Conservation (phyloP, 164 flowering plant genomes). For the Amborella trichopoda region DNA sequence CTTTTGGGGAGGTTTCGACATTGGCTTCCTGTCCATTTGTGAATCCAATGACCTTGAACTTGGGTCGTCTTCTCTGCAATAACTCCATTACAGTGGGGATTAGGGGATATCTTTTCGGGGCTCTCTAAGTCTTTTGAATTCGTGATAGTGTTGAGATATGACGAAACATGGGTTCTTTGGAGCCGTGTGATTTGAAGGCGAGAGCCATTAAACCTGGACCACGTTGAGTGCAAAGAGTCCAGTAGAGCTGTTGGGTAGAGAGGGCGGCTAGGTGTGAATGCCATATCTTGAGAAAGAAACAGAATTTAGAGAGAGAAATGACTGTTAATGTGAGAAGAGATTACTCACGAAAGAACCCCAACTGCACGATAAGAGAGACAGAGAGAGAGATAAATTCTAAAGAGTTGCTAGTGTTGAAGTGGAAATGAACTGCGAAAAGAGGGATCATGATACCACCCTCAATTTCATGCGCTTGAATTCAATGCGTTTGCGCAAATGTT, state of each 20-base stretch:
- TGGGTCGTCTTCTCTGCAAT: not conserved
- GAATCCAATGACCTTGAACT: slow-evolving; percentile 31
- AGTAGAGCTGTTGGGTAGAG: not conserved
- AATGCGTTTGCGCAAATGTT: too few species aligned
- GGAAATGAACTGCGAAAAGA: too few species aligned
- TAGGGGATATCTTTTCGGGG: not conserved
- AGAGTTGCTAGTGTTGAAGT: too few species aligned
- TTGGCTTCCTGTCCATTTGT: slow-evolving; percentile 46
- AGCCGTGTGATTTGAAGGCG: not conserved
- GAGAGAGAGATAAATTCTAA: too few species aligned
- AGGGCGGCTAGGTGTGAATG: not conserved
- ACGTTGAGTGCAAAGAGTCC: too few species aligned
- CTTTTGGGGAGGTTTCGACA: slow-evolving; percentile 23
- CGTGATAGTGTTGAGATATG: not conserved
- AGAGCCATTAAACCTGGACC: too few species aligned
- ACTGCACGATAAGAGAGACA: too few species aligned
- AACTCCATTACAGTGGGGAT: not conserved
- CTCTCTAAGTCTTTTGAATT: not conserved
- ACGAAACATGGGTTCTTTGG: not conserved
- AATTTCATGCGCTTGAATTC: too few species aligned
- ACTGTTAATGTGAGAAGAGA: too few species aligned
- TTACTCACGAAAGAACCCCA: too few species aligned
- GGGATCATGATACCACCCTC: too few species aligned
- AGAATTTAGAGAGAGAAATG: too few species aligned
- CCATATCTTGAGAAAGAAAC: not conserved